phyloP scores from a whole-genome alignment of 1,139 yeast genomes.

The Arxiozyma telluris region DNA sequence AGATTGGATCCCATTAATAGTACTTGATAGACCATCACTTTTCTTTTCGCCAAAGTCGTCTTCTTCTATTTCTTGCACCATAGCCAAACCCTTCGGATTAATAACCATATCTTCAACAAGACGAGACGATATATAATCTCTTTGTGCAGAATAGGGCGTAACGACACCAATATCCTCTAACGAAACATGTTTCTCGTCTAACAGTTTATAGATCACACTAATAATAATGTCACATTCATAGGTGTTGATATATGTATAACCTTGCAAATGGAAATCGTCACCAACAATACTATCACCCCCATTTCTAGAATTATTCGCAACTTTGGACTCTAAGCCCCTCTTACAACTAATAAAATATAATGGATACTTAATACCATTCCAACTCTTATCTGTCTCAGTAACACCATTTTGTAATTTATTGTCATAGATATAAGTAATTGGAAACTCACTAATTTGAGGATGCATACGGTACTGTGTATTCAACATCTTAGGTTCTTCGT shows the following conservation, averaged over 20 bases:
- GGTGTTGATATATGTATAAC: slow-evolving; percentile 45
- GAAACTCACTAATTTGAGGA: slow-evolving; percentile 56
- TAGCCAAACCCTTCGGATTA: slow-evolving; percentile 45
- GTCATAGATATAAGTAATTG: slow-evolving; percentile 48
- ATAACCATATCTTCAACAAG: slow-evolving; percentile 44
- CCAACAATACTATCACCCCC: background rate
- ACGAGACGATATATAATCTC: slow-evolving; percentile 48
- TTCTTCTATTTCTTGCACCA: slow-evolving; percentile 46
- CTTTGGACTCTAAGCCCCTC: slow-evolving; percentile 37
- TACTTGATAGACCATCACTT: slow-evolving; percentile 15
- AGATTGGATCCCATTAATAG: slow-evolving; percentile 13
- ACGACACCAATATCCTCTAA: slow-evolving; percentile 52
- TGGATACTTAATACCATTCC: slow-evolving; percentile 40
- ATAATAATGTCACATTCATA: slow-evolving; percentile 45
- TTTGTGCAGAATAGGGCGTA: slow-evolving; percentile 67
- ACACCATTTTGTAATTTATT: slow-evolving; percentile 54
- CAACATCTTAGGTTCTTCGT: slow-evolving; percentile 54
- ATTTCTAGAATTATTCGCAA: slow-evolving; percentile 34
- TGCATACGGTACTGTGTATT: slow-evolving; percentile 71
- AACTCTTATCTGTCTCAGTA: slow-evolving; percentile 39
- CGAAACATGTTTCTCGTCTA: slow-evolving; percentile 45
- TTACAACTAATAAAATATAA: slow-evolving; percentile 49
- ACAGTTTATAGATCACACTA: slow-evolving; percentile 40
- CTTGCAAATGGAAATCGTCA: slow-evolving; percentile 25
- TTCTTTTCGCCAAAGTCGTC: slow-evolving; percentile 38